Conservation (phyloP, 139 green algal species). For the Chlorella sp. region DNA sequence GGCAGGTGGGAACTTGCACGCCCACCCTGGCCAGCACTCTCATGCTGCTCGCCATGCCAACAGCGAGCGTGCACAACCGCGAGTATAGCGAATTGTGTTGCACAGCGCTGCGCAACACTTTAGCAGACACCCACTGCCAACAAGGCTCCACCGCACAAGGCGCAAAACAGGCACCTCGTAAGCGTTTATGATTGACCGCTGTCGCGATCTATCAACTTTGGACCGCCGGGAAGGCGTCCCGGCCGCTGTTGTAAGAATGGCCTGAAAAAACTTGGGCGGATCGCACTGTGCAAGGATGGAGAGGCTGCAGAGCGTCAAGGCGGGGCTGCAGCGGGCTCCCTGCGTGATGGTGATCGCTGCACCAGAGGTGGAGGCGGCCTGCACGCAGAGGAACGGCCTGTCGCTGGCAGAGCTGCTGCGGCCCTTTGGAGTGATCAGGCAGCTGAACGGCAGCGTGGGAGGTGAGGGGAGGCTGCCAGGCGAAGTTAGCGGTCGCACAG, state of each 20-base stretch:
- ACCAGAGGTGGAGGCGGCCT: constrained; percentile 8
- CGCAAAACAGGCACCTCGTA: too few species aligned
- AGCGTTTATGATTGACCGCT: too few species aligned
- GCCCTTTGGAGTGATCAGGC: constrained; percentile 65
- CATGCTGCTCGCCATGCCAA: neutral
- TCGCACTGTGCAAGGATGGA: neutral
- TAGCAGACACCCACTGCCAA: too few species aligned
- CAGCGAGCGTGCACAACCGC: too few species aligned
- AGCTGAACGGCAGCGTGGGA: constrained; percentile 75
- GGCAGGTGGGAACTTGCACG: neutral
- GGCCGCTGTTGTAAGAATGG: too few species aligned
- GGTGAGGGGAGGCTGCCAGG: neutral
- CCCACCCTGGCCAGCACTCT: neutral
- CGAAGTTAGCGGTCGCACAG: too few species aligned
- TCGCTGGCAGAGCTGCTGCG: constrained; percentile 80
- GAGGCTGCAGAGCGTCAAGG: constrained; percentile 16
- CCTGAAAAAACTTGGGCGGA: too few species aligned
- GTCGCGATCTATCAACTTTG: too few species aligned
- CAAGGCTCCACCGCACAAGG: too few species aligned
- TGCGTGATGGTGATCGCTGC: constrained; percentile 16
- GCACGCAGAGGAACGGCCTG: constrained; percentile 66
- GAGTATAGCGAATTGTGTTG: too few species aligned
- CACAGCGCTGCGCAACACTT: too few species aligned
- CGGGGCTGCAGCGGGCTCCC: neutral
- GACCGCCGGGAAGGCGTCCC: too few species aligned